Evolutionary conservation across 352 stramenopile genomes (phyloP).

Genomic region (Pythium phragmiticola): DNA sequence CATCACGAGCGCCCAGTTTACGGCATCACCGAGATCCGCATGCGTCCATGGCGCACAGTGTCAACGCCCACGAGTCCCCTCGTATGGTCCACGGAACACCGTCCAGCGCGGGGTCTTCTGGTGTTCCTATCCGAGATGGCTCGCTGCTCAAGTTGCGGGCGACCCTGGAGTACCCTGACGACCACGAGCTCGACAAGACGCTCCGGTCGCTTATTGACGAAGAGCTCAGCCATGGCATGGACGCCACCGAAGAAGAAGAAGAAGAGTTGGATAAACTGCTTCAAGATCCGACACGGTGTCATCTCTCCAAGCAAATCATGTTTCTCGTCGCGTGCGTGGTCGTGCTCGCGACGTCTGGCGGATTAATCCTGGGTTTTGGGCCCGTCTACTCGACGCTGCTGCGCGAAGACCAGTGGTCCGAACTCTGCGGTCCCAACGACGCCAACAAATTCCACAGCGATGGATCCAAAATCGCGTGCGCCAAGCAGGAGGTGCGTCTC

Average conservation of each 20-base stretch:
- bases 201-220: slow-evolving; percentile 15
- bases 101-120: slow-evolving; percentile 4
- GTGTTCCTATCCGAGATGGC: slow-evolving; percentile 15
- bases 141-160: slow-evolving; percentile 10
- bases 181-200: slow-evolving; percentile 7
- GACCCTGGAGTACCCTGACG: slow-evolving; percentile 6
- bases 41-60: not conserved
- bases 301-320: slow-evolving; percentile 62
- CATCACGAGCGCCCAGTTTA: slow-evolving; percentile 20
- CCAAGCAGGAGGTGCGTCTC: slow-evolving; percentile 64
- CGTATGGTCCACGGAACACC: slow-evolving; percentile 2
- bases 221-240: slow-evolving; percentile 1
- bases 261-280: slow-evolving; percentile 6
- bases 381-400: slow-evolving; percentile 72
- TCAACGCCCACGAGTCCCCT: slow-evolving; percentile 20
- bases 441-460: not conserved
- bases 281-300: slow-evolving; percentile 17
- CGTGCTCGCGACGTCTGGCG: slow-evolving; percentile 63
- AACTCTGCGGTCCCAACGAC: slow-evolving; percentile 37
- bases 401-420: slow-evolving; percentile 63
- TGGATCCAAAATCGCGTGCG: slow-evolving; percentile 29
- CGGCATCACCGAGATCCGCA: slow-evolving; percentile 8
- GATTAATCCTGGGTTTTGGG: slow-evolving; percentile 76
- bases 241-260: slow-evolving; percentile 7
- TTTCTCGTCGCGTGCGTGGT: slow-evolving; percentile 57